These are phyloP conservation scores for Cercospora nicotianae DNA, from an alignment of 2,329 filamentous ascomycete genomes.

Conservation along the genomic window DNA sequence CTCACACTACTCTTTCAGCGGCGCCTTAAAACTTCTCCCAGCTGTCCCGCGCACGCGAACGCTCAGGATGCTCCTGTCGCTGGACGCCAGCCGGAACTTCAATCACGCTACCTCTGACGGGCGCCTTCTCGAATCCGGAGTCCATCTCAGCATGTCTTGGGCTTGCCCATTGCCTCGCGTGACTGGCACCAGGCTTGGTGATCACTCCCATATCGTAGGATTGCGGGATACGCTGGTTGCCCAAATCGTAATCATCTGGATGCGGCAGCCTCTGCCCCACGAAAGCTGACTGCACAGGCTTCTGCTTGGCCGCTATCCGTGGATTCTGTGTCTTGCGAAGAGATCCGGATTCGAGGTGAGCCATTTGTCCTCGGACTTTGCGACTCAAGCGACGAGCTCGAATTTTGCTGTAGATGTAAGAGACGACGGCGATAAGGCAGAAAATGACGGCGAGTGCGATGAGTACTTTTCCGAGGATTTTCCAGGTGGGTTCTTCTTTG, in stretches of 20 bases:
- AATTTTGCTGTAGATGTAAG: background rate
- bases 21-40: background rate
- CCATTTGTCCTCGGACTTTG: background rate
- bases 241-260: background rate
- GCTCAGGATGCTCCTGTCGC: background rate
- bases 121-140: background rate
- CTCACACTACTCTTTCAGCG: background rate
- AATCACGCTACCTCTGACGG: background rate
- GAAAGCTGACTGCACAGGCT: background rate
- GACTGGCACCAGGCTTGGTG: background rate
- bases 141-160: background rate
- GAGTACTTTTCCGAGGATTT: constrained; percentile 3
- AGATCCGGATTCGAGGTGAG: constrained; percentile 5
- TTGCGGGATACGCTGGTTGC: background rate
- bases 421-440: background rate
- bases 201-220: background rate
- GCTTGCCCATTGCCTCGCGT: background rate
- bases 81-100: background rate
- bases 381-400: background rate
- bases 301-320: background rate
- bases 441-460: constrained; percentile 2
- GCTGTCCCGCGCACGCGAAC: background rate
- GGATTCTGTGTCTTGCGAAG: background rate
- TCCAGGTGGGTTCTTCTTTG: constrained; percentile 1
- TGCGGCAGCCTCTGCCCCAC: background rate